A percentile compares a stretch with the other conserved stretches of the same genome.
These are phyloP conservation scores for Mallotus nudiflorus DNA, from an alignment of 345 rosid species.

Conservation along the genomic window DNA sequence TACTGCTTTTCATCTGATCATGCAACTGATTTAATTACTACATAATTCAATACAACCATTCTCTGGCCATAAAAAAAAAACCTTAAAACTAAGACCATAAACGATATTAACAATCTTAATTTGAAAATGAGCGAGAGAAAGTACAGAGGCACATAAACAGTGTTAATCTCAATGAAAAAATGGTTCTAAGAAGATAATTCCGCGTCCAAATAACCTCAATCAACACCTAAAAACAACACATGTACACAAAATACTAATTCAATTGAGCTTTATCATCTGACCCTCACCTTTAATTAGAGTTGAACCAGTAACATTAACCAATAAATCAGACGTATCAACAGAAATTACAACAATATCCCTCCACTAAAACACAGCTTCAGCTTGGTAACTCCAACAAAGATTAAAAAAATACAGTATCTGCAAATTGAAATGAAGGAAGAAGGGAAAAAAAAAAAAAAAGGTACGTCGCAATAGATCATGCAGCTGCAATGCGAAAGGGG, in stretches of 20 bases:
- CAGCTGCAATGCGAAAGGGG: slow-evolving; percentile 1
- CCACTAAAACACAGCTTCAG: not conserved
- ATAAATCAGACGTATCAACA: not conserved
- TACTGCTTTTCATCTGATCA: slow-evolving; percentile 63
- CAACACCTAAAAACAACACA: not conserved
- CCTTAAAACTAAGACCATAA: not conserved
- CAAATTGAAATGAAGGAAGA: not conserved
- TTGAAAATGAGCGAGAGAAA: not conserved
- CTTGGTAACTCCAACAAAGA: not conserved
- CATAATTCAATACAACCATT: not conserved
- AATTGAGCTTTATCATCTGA: not conserved
- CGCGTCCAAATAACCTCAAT: not conserved
- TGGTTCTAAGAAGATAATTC: not conserved
- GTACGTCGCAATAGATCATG: too few relatives aligned
- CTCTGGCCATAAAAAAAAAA: too few relatives aligned
- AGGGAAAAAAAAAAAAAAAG: too few relatives aligned
- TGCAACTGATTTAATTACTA: slow-evolving; percentile 1
- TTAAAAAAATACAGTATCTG: slow-evolving; percentile 2
- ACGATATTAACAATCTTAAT: not conserved
- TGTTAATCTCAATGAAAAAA: not conserved
- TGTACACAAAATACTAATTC: not conserved
- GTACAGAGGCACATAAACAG: too few relatives aligned
- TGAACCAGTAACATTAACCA: not conserved
- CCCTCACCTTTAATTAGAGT: slow-evolving; percentile 5
- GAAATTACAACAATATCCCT: not conserved